Base-by-base conservation (phyloP, 805 yeast genomes). In the Vanderwaltozyma yarrowii region DNA sequence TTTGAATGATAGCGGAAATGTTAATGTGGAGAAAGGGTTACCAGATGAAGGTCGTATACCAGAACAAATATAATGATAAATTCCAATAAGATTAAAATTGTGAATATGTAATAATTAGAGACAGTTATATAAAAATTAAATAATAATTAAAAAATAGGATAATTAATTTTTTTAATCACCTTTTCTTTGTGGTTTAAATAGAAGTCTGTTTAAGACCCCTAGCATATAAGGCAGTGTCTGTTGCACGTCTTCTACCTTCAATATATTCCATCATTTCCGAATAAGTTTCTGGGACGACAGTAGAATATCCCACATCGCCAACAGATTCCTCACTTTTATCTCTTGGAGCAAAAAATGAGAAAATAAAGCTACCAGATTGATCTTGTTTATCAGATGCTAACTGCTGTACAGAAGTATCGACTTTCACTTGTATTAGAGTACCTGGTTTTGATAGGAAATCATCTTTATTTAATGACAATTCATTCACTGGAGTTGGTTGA, bases 191-290 rank as follows among this genome's bases (percentile, higher is more conserved):
- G n/a, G n/a, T n/a, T n/a, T n/a, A 12, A 17, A 17, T 16, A 17
- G 16, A 35, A 17, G 16, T 30, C 10, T 27, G 15, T 20, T 25
- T 36, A 12, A 36, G 5, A 18, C 29, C 6, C 30, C 19, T 30
- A 3, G 31, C 84, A 56, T 75, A 81, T 35, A 69, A 65, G 21
- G 92, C 88, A 16, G 94, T 84, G 36, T 80, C 94, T 40, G 69
- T 70, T 4, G 95, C 94, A 61, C 94, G 77, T 66, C 96, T 80
- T 63, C 94, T 76, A 20, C 94, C 96, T 52, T 82, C 88, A 14
- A 88, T 71, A 55, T 81, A 88, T 48, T 77, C 81, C 78, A 88
- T 86, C 94, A 87, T 88, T 60, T 88, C 96, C 20, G 78, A 73
- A 55, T 88, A 88, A 1, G 94, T 76, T 56, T 82, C 82, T 4